Conservation (phyloP, 148 eudicot genomes). For the Rhododendron vialii region DNA sequence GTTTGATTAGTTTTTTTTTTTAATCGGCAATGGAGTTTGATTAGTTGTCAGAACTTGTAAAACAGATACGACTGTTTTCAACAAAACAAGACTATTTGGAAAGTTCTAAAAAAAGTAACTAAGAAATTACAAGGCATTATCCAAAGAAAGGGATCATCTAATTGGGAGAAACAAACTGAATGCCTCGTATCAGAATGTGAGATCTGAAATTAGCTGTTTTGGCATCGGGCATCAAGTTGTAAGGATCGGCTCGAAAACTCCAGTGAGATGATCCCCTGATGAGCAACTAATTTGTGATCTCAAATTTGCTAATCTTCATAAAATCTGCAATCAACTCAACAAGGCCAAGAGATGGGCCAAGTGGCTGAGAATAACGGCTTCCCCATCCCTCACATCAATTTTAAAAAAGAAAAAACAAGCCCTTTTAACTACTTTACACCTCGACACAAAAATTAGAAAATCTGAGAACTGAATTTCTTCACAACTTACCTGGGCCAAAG, state of each 20-base stretch:
- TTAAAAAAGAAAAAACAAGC: neutral
- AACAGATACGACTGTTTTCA: neutral
- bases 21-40: neutral
- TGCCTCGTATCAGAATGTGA: neutral
- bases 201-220: neutral
- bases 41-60: neutral
- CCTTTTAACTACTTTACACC: neutral
- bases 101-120: neutral
- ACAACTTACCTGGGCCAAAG: constrained; percentile 79
- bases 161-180: neutral
- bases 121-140: neutral
- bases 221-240: neutral
- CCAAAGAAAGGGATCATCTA: neutral
- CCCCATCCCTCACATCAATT: neutral
- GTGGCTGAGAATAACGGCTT: neutral
- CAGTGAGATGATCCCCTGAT: neutral
- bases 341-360: neutral
- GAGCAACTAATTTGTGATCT: neutral
- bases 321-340: neutral
- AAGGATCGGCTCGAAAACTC: neutral
- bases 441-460: neutral
- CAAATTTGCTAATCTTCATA: neutral
- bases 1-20: too few species aligned
- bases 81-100: neutral
- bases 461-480: neutral